These are phyloP conservation scores for Drechslera avenae DNA, from an alignment of 2,329 filamentous ascomycete genomes.

Conservation along the genomic window DNA sequence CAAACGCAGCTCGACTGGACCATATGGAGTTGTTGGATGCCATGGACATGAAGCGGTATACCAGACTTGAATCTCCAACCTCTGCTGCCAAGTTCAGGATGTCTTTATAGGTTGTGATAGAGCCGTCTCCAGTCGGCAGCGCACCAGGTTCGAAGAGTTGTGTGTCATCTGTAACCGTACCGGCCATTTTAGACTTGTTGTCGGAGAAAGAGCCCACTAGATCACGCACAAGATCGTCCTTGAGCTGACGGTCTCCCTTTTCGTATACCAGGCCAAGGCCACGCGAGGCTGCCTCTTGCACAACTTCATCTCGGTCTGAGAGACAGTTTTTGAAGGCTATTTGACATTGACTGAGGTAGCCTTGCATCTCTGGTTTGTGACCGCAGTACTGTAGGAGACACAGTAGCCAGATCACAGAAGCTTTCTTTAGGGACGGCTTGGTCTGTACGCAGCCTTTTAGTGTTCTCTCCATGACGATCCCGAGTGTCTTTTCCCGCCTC, in stretches of 20 bases:
- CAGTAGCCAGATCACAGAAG: slow-evolving; percentile 93
- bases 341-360: slow-evolving; percentile 77
- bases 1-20: slow-evolving; percentile 96
- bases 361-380: slow-evolving; percentile 74
- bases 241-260: slow-evolving; percentile 80
- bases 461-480: slow-evolving; percentile 70
- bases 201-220: slow-evolving; percentile 86
- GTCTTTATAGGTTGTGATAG: slow-evolving; percentile 95
- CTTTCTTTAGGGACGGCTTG: slow-evolving; percentile 88
- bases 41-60: slow-evolving; percentile 98
- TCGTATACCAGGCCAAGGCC: slow-evolving; percentile 94
- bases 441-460: slow-evolving; percentile 78
- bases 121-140: slow-evolving; percentile 86
- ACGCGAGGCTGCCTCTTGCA: slow-evolving; percentile 92
- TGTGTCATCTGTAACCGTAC: slow-evolving; percentile 86
- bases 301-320: slow-evolving; percentile 86
- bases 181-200: slow-evolving; percentile 68
- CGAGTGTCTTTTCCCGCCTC: slow-evolving; percentile 51
- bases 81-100: slow-evolving; percentile 96
- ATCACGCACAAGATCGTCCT: slow-evolving; percentile 82
- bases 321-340: slow-evolving; percentile 86
- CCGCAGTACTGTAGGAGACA: slow-evolving; percentile 90
- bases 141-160: slow-evolving; percentile 92
- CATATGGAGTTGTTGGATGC: slow-evolving; percentile 95
- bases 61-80: slow-evolving; percentile 92